Evolutionary conservation across 768 basidiomycete genomes (phyloP).

Genomic region (Kwoniella pini): DNA sequence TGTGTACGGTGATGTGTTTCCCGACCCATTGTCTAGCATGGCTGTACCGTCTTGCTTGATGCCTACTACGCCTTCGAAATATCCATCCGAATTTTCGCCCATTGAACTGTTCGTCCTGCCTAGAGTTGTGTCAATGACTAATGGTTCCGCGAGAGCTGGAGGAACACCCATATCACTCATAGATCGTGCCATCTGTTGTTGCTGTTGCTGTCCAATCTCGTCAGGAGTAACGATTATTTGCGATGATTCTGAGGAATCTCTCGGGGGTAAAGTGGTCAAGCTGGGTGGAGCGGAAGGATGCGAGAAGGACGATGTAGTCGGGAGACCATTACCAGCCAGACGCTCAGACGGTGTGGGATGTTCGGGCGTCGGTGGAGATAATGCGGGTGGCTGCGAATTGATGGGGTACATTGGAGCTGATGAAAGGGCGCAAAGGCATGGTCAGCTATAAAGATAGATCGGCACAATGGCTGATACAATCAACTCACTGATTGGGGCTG

Average conservation of each 20-base stretch:
- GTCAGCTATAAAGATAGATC: background rate
- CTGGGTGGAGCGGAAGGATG: constrained; percentile 37
- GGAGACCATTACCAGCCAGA: background rate
- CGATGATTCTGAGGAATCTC: constrained; percentile 30
- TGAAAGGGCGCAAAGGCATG: constrained; percentile 5
- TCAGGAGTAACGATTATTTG: constrained; percentile 44
- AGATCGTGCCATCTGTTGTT: constrained; percentile 14
- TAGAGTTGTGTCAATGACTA: constrained; percentile 27
- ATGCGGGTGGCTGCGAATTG: constrained; percentile 27
- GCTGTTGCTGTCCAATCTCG: constrained; percentile 25
- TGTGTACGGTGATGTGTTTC: constrained; percentile 21
- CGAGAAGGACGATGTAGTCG: constrained; percentile 23
- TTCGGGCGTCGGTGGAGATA: constrained; percentile 40
- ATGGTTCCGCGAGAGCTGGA: constrained; percentile 29
- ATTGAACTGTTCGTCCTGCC: constrained; percentile 18
- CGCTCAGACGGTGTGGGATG: constrained; percentile 15
- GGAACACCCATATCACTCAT: constrained; percentile 12
- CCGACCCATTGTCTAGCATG: constrained; percentile 21
- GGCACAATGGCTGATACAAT: background rate
- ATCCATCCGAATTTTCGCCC: constrained; percentile 24
- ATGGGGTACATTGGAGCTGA: constrained; percentile 44
- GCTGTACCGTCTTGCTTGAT: constrained; percentile 40
- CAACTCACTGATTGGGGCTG: constrained; percentile 45
- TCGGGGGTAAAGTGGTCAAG: constrained; percentile 27
- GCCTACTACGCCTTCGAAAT: constrained; percentile 48